A percentile compares a stretch with the other conserved stretches of the same genome.
phyloP scores from a whole-genome alignment of 805 yeast genomes.

The Yarrowia porcina region DNA sequence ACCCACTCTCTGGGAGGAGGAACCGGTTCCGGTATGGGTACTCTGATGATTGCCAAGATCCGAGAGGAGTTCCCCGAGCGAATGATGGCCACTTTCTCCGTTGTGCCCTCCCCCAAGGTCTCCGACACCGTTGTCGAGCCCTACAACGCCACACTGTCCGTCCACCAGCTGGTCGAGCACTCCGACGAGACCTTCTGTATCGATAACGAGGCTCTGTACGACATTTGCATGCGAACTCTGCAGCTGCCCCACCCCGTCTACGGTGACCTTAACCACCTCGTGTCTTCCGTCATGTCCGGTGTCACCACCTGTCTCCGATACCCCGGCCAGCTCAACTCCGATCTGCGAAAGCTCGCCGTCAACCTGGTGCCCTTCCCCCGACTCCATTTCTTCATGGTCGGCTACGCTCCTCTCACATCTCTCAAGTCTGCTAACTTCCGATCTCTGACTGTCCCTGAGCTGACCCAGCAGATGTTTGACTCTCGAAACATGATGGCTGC shows the following conservation, averaged over 20 bases:
- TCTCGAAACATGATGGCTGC: constrained; percentile 96
- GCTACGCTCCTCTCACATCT: constrained; percentile 88
- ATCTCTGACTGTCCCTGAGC: constrained; percentile 81
- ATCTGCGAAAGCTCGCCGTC: constrained; percentile 87
- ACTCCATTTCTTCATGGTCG: constrained; percentile 92
- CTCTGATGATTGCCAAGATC: constrained; percentile 75
- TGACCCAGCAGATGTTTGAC: constrained; percentile 91
- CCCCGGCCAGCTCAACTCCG: constrained; percentile 94
- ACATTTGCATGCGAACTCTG: constrained; percentile 82
- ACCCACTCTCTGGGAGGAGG: constrained; percentile 85
- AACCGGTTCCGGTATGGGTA: constrained; percentile 97
- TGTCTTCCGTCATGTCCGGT: constrained; percentile 91
- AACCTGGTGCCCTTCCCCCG: constrained; percentile 94
- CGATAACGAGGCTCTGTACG: constrained; percentile 89
- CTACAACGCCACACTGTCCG: constrained; percentile 85
- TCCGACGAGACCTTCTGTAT: constrained; percentile 93
- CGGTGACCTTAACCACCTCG: constrained; percentile 74
- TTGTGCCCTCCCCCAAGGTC: constrained; percentile 85
- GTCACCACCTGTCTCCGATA: constrained; percentile 89
- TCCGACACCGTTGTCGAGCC: constrained; percentile 95
- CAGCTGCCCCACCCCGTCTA: constrained; percentile 77
- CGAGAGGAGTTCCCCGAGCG: constrained; percentile 93
- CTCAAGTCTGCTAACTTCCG: constrained; percentile 78
- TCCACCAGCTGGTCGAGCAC: constrained; percentile 86
- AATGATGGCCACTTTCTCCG: constrained; percentile 94